Evolutionary conservation across 169 alveolate genomes (phyloP), one percentile per base, ranked within the genome.

Genomic region (Plasmodium blacklocki): DNA sequence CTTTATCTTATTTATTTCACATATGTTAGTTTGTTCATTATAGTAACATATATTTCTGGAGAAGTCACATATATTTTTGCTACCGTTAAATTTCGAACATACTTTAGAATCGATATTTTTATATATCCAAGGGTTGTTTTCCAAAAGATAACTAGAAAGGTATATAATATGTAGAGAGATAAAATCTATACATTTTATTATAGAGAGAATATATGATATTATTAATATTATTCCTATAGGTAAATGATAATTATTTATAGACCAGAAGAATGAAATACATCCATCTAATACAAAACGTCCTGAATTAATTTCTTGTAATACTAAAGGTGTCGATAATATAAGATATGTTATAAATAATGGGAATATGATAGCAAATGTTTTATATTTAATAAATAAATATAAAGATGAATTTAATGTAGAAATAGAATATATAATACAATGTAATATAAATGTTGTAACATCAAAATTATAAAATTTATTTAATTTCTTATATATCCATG

Each of bases 401-500:
- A 78, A 26, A 26, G 89, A 78, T n/a, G 52, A 78, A 4, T 62
- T 67, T 26, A 78, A 29, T 32, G 89, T 78, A 12, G 78, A 47
- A 3, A 78, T 8, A 47, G 89, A 78, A 56, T 64, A 78, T 3
- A 59, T 70, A 26, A 78, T 54, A 78, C 78, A 78, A 59, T 78
- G 49, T 18, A 78, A 64, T 7, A 78, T 60, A 45, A 64, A 78
- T 4, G 89, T 78, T 7, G n/a, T 64, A 2, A 66, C 60, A 64
- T 78, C 78, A 18, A 64, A 43, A 11, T 50, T 78, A 43, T 66
- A 76, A 50, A 78, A 78, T n/a, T 23, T 70, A 18, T 78, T 78
- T 19, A 78, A 56, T 66, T 78, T 78, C 19, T 70, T 78, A 66
- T 78, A 63, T 52, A 78, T 78, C 89, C 89, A 78, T 23, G 89